Evolutionary conservation across 108 stramenopile species (phyloP).

Genomic region (Discostella stelligeroides): DNA sequence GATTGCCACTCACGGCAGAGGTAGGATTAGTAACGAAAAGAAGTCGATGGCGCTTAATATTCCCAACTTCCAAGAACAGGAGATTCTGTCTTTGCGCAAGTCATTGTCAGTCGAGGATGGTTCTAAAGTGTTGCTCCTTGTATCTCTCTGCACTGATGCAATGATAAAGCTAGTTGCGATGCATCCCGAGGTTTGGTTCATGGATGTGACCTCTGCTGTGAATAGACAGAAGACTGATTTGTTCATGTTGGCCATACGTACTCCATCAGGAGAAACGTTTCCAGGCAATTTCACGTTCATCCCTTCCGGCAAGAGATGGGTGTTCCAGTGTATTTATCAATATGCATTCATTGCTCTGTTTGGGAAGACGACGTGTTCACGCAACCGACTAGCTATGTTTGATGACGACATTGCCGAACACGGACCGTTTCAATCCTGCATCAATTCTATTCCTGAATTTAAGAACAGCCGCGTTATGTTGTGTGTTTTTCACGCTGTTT

Average conservation of each 20-base stretch:
- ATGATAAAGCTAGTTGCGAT: too few relatives aligned
- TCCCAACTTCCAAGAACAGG: too few relatives aligned
- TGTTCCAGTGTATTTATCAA: constrained; percentile 1
- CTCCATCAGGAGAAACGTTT: not conserved
- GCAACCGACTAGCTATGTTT: constrained; percentile 3
- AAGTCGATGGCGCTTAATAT: too few relatives aligned
- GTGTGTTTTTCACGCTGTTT: too few relatives aligned
- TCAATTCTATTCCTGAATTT: not conserved
- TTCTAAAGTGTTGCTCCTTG: too few relatives aligned
- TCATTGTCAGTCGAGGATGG: too few relatives aligned
- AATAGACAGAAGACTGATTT: not conserved
- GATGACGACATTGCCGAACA: constrained; percentile 17
- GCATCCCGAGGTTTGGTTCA: too few relatives aligned
- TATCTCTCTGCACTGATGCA: too few relatives aligned
- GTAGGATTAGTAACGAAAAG: too few relatives aligned
- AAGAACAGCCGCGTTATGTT: not conserved
- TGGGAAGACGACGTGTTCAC: not conserved
- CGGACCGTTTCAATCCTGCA: not conserved
- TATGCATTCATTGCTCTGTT: not conserved
- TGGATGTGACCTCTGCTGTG: too few relatives aligned
- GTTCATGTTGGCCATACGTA: not conserved
- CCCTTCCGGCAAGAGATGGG: not conserved
- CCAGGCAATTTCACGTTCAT: not conserved
- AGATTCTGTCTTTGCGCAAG: too few relatives aligned
- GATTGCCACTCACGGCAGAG: too few relatives aligned